Evolutionary conservation across 2,329 filamentous ascomycete genomes (phyloP).

Genomic region (Pseudocercospora vitis): DNA sequence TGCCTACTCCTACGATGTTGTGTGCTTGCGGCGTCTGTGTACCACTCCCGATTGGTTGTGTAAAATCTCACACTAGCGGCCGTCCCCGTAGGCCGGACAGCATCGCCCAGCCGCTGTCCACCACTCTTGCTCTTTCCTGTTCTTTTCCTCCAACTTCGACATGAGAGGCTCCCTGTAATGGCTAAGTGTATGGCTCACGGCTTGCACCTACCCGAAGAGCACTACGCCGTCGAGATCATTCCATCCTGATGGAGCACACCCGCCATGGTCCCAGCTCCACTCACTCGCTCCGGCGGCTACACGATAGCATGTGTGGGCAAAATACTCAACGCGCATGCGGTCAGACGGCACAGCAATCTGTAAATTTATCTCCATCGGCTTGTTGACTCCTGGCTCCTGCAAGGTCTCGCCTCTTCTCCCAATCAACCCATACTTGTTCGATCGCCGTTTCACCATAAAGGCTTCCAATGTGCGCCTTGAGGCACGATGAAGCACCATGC

Average conservation of each 20-base stretch:
- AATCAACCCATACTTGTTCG: background rate
- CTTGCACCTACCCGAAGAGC: no score
- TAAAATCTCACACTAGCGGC: background rate
- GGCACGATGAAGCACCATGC: background rate
- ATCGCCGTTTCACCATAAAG: background rate
- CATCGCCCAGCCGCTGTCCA: background rate
- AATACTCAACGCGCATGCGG: background rate
- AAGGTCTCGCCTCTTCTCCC: background rate
- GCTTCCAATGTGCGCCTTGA: background rate
- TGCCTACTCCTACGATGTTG: background rate
- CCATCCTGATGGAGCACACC: background rate
- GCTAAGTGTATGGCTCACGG: no score
- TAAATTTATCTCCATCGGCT: background rate
- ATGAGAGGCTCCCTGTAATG: no score
- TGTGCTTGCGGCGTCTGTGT: background rate
- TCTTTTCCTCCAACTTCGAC: background rate
- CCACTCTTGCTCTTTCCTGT: background rate
- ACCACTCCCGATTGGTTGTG: background rate
- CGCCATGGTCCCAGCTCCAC: background rate
- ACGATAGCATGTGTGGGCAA: conserved; percentile 3
- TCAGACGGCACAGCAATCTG: conserved; percentile 1
- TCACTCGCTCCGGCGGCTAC: background rate
- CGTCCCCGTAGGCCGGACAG: no score
- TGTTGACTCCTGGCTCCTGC: background rate
- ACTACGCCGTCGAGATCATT: background rate